Conservation (phyloP, 306 rosid genomes). For the Hippophae tibetana region DNA sequence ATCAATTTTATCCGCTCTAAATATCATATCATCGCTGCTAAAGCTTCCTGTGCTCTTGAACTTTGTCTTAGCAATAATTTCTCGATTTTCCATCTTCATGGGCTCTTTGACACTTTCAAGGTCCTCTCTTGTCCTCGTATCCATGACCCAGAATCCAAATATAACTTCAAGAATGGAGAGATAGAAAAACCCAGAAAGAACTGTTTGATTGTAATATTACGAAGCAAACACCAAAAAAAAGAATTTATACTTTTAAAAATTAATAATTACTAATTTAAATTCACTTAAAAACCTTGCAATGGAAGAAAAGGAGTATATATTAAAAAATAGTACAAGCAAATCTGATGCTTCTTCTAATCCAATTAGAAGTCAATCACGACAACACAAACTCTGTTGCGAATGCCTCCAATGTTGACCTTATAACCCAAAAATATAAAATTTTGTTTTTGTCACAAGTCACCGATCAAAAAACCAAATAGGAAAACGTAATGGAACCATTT, state of each 20-base stretch:
- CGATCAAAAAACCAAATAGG: neutral
- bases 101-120: conserved; percentile 19
- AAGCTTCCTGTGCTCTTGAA: conserved; percentile 28
- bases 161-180: too few relatives aligned
- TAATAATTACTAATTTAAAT: too few relatives aligned
- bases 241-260: neutral
- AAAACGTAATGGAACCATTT: neutral
- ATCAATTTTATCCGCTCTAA: conserved; percentile 88
- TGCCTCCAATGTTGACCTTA: conserved; percentile 30
- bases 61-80: conserved; percentile 24
- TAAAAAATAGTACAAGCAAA: neutral
- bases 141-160: conserved; percentile 25
- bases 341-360: neutral
- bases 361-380: conserved; percentile 7
- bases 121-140: conserved; percentile 19
- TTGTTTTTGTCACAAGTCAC: conserved; percentile 6
- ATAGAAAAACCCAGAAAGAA: too few relatives aligned
- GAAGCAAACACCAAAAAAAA: neutral
- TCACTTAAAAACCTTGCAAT: neutral
- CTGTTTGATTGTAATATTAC: too few relatives aligned
- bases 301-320: neutral
- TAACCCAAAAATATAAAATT: conserved; percentile 8
- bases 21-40: conserved; percentile 68
- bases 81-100: conserved; percentile 21
- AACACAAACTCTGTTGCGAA: conserved; percentile 2